Percentiles rank a stretch among this genome's conserved stretches.
phyloP scores from a whole-genome alignment of 345 rosid genomes.

The Aegle marmelos region DNA sequence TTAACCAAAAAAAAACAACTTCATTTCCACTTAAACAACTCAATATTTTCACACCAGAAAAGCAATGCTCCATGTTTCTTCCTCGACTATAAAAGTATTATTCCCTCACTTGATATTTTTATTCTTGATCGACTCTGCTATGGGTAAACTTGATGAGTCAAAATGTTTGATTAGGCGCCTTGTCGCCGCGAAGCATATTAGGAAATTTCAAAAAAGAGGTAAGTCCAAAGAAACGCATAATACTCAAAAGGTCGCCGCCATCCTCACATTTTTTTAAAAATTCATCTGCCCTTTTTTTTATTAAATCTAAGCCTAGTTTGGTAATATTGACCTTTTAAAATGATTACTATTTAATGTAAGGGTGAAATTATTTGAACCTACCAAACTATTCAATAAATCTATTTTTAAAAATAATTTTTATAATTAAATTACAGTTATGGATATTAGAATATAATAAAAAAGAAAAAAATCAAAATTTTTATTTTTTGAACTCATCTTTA shows the following conservation, averaged over 20 bases:
- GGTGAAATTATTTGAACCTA: too few relatives aligned
- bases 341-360: too few relatives aligned
- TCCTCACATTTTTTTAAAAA: background rate
- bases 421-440: too few relatives aligned
- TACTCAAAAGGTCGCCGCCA: background rate
- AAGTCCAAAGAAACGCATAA: background rate
- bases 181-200: background rate
- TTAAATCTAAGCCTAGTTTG: too few relatives aligned
- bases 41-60: background rate
- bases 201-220: background rate
- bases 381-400: too few relatives aligned
- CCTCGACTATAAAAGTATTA: background rate
- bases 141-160: conserved; percentile 26
- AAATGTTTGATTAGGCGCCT: too few relatives aligned
- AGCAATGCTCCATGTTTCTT: background rate
- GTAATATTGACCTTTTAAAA: too few relatives aligned
- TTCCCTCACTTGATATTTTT: background rate
- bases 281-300: background rate
- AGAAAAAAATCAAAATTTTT: too few relatives aligned
- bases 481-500: too few relatives aligned
- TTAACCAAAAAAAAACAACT: background rate
- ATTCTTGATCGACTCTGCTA: conserved; percentile 12
- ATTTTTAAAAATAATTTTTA: too few relatives aligned
- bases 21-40: background rate
- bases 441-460: too few relatives aligned